Evolutionary conservation across 352 stramenopile genomes (phyloP).

Genomic region (Elongisporangium undulatum): DNA sequence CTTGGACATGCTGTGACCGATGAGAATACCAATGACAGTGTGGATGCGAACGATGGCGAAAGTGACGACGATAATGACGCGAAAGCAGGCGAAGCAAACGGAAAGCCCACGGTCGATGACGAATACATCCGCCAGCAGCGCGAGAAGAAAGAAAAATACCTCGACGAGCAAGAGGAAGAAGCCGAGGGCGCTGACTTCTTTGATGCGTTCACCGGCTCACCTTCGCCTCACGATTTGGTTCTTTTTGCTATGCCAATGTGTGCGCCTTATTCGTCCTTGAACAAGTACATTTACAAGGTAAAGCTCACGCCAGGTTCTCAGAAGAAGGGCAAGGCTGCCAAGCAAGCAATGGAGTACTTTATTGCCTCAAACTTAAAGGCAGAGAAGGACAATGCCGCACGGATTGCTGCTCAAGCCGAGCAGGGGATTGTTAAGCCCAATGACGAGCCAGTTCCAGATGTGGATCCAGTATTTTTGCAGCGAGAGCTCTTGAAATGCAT

Average conservation of each 20-base stretch:
- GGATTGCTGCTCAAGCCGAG: slow-evolving; percentile 4
- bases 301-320: slow-evolving; percentile 87
- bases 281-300: slow-evolving; percentile 91
- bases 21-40: slow-evolving; percentile 3
- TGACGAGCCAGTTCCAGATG: slow-evolving; percentile 32
- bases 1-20: slow-evolving; percentile 63
- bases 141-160: slow-evolving; percentile 79
- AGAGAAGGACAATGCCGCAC: slow-evolving; percentile 35
- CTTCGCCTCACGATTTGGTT: slow-evolving; percentile 77
- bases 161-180: slow-evolving; percentile 84
- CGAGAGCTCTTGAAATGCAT: slow-evolving; percentile 89
- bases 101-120: slow-evolving; percentile 22
- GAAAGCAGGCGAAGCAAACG: slow-evolving; percentile 5
- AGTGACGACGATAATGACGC: slow-evolving; percentile 14
- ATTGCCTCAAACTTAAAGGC: slow-evolving; percentile 64
- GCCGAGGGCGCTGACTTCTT: slow-evolving; percentile 77
- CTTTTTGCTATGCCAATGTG: slow-evolving; percentile 90
- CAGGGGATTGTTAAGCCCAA: slow-evolving; percentile 10
- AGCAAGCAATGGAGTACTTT: slow-evolving; percentile 85
- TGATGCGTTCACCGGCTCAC: slow-evolving; percentile 78
- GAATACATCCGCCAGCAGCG: slow-evolving; percentile 70
- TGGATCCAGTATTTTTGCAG: slow-evolving; percentile 69
- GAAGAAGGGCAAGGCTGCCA: slow-evolving; percentile 91
- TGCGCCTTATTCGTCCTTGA: slow-evolving; percentile 82
- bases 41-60: slow-evolving; percentile 15